phyloP scores from a whole-genome alignment of 1,139 yeast genomes.

The Kluyveromyces sp. region DNA sequence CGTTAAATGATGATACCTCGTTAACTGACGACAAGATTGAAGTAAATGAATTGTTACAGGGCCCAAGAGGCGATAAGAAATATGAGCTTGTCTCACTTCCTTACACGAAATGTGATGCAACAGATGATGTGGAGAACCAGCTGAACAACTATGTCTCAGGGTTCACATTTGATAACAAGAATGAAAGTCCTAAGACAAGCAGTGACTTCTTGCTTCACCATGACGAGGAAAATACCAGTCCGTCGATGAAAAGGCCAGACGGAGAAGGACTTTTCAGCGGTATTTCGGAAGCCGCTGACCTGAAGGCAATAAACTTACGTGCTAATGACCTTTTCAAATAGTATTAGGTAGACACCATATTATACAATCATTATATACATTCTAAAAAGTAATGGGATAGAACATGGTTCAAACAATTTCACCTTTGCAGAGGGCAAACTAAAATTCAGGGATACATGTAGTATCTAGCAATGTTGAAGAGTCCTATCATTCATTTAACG shows the following conservation, averaged over 20 bases:
- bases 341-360: background rate
- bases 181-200: background rate
- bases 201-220: background rate
- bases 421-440: too few relatives aligned
- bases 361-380: background rate
- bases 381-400: background rate
- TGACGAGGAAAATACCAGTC: background rate
- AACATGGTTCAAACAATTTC: too few relatives aligned
- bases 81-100: constrained; percentile 2
- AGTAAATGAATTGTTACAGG: background rate
- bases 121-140: constrained; percentile 5
- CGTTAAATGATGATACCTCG: background rate
- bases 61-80: background rate
- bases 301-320: constrained; percentile 1
- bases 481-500: too few relatives aligned
- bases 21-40: background rate
- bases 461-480: too few relatives aligned
- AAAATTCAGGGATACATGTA: too few relatives aligned
- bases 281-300: constrained; percentile 2
- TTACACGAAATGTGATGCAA: background rate
- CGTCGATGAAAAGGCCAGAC: background rate
- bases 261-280: constrained; percentile 1
- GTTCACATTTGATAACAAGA: constrained; percentile 5
- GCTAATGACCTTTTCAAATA: constrained; percentile 3
- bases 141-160: constrained; percentile 9